Evolutionary conservation across 176 grass and related monocot species (phyloP).

Genomic region (Puccinellia tenuiflora): DNA sequence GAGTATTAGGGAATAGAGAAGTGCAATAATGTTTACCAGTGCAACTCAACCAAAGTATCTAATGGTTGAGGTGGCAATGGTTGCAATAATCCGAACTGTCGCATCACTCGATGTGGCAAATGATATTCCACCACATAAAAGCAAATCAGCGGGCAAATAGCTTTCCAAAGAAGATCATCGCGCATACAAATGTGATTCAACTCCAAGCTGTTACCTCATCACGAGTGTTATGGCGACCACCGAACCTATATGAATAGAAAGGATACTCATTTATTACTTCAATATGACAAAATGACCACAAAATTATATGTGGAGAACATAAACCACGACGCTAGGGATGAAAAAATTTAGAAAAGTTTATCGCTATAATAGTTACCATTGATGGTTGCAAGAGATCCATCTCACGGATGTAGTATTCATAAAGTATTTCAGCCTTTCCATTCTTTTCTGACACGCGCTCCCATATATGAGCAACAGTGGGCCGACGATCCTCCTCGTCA

Average conservation of each 20-base stretch:
- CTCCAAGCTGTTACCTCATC: background rate
- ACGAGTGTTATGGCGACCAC: background rate
- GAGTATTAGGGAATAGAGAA: background rate
- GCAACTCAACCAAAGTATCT: background rate
- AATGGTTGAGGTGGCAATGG: background rate
- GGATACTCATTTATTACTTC: background rate
- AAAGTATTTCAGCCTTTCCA: background rate
- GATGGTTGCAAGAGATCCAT: background rate
- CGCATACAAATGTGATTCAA: background rate
- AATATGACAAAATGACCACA: background rate
- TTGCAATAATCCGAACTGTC: background rate
- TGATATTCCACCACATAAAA: background rate
- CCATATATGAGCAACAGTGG: background rate
- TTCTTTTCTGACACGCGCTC: background rate
- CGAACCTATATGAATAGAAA: background rate
- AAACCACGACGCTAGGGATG: background rate
- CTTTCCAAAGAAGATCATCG: background rate
- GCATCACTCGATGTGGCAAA: background rate
- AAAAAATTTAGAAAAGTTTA: background rate
- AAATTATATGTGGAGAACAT: background rate
- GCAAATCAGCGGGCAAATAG: background rate
- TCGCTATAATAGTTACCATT: background rate
- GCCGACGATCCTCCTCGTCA: background rate
- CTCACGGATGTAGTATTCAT: background rate
- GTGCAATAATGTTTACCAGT: background rate